Evolutionary conservation across 257 asterid genomes (phyloP).

Genomic region (Lavandula angustifolia): DNA sequence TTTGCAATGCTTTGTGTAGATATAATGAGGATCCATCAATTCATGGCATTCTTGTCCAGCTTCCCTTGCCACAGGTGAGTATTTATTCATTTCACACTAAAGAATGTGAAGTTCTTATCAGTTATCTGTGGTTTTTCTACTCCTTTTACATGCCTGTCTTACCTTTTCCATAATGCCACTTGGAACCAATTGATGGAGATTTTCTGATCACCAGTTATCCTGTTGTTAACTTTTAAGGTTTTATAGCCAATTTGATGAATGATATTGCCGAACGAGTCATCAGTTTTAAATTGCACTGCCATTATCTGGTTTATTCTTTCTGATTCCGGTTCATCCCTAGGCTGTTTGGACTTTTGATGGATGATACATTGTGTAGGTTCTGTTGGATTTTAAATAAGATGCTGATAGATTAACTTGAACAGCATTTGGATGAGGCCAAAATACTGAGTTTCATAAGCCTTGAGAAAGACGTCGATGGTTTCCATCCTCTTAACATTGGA

Average conservation of each 20-base stretch:
- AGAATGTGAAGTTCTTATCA: not conserved
- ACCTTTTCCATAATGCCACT: not conserved
- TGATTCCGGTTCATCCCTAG: constrained; percentile 6
- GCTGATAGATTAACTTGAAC: constrained; percentile 40
- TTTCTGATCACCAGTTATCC: constrained; percentile 19
- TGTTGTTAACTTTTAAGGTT: not conserved
- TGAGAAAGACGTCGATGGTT: constrained; percentile 72
- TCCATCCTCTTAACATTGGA: constrained; percentile 72
- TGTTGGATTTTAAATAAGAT: not conserved
- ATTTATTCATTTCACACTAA: constrained; percentile 22
- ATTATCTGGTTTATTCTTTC: constrained; percentile 13
- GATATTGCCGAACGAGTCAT: not conserved
- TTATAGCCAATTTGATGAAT: constrained; percentile 16
- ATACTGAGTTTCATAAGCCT: constrained; percentile 52
- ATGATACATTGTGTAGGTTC: not conserved
- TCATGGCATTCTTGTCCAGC: constrained; percentile 89
- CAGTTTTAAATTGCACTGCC: not conserved
- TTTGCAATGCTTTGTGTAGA: constrained; percentile 53
- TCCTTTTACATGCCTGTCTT: constrained; percentile 11
- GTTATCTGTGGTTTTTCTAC: not conserved
- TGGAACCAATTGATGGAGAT: constrained; percentile 3
- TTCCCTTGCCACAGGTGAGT: constrained; percentile 86
- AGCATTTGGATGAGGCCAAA: constrained; percentile 60
- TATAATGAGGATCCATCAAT: constrained; percentile 67
- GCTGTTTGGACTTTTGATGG: constrained; percentile 5